Evolutionary conservation across 2,329 filamentous ascomycete species (phyloP).

Genomic region (Ceratocystis huliohia): DNA sequence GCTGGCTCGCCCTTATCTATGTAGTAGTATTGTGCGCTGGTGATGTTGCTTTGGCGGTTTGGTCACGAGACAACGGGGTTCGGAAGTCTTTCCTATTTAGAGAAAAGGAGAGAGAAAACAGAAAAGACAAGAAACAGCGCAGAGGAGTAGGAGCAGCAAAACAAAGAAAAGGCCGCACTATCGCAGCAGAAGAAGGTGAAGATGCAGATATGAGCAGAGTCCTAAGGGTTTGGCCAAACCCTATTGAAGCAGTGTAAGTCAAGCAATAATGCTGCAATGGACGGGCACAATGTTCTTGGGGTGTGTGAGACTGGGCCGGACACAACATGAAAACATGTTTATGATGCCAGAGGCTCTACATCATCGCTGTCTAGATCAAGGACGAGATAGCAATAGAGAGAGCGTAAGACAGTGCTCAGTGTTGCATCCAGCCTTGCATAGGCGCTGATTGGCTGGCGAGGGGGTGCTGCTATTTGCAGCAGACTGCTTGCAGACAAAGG

Average conservation of each 20-base stretch:
- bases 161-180: background rate
- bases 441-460: too few species aligned
- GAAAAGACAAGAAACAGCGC: background rate
- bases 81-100: slow-evolving; percentile 3
- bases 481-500: too few species aligned
- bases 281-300: too few species aligned
- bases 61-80: slow-evolving; percentile 1
- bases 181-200: background rate
- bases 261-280: too few species aligned
- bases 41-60: background rate
- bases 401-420: too few species aligned
- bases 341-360: too few species aligned
- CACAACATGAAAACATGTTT: too few species aligned
- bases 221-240: background rate
- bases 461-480: too few species aligned
- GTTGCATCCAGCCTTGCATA: too few species aligned
- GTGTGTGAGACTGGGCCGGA: too few species aligned
- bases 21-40: background rate
- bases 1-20: background rate
- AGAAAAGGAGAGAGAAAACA: background rate
- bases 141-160: background rate
- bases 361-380: too few species aligned
- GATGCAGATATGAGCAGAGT: background rate
- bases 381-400: too few species aligned
- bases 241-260: background rate